Base-by-base conservation (phyloP, 257 asterid species). In the Rubia yunnanensis region DNA sequence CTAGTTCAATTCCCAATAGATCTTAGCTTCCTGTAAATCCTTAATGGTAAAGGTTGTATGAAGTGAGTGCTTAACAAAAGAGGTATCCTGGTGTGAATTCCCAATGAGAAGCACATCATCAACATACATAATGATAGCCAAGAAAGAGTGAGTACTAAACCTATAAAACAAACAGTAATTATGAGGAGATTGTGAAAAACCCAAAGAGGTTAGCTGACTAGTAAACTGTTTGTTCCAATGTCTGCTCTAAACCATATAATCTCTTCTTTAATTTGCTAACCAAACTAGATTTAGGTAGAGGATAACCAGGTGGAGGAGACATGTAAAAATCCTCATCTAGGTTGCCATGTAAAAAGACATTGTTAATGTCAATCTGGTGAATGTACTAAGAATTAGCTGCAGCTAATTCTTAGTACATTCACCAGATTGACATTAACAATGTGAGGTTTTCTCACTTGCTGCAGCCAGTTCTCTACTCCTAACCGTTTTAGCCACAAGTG, bases 271-370 rank as follows among this genome's bases (percentile, higher is more conserved):
- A 10, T 10, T 61, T 34, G 39, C 66, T 34, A 5, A 35, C 66
- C 13, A 11, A 5, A 18, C 50, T 28, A 4, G 30, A 15, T 1
- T 1, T 5, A 4, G 50, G 5, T 2, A 11, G 15, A n/a, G 49
- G 5, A 34, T 17, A 61, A 1, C 66, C 66, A 3, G 50, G 28
- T 0, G 64, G 38, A 7, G 66, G 44, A 3, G n/a, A 7, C 54
- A 8, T 48, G 54, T 8, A 48, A 3, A 48, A 20, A 0, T 48
- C 54, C 23, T 64, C 58, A 44, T 13, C 28, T 1, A 49, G n/a
- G 17, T 39, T 36, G 18, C 60, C 46, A 30, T 65, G 69, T 7
- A 65, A 27, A 31, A 65, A 35, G 39, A 17, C 66, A 22, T 61
- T 31, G 35, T 60, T 60, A 10, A 60, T 24, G 11, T 41, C 69